Conservation (phyloP, 345 rosid genomes). For the Noccaea bulbosa region DNA sequence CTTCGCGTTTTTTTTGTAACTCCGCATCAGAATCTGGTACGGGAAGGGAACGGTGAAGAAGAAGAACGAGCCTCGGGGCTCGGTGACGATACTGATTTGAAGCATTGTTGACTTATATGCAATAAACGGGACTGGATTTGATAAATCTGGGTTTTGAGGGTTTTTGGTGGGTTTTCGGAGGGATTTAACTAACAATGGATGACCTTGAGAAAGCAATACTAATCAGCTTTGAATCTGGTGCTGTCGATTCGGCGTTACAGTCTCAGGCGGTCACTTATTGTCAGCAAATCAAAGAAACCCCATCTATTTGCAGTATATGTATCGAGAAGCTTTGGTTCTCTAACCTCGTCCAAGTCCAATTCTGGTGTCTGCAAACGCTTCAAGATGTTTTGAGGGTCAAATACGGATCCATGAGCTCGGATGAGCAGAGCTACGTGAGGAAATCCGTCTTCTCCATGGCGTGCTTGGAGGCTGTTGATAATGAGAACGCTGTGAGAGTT, state of each 20-base stretch:
- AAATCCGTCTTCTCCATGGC: slow-evolving; percentile 75
- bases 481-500: slow-evolving; percentile 53
- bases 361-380: slow-evolving; percentile 92
- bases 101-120: slow-evolving; percentile 34
- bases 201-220: slow-evolving; percentile 85
- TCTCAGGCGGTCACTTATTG: slow-evolving; percentile 64
- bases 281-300: slow-evolving; percentile 62
- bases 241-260: slow-evolving; percentile 58
- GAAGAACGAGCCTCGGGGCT: slow-evolving; percentile 9
- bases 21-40: slow-evolving; percentile 9
- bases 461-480: slow-evolving; percentile 59
- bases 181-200: slow-evolving; percentile 56
- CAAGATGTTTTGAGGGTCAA: slow-evolving; percentile 69
- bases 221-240: slow-evolving; percentile 74
- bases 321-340: slow-evolving; percentile 73
- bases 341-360: slow-evolving; percentile 74
- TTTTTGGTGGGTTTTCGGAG: slow-evolving; percentile 11
- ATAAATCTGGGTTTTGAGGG: slow-evolving; percentile 34
- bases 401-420: slow-evolving; percentile 57
- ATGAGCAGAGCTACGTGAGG: slow-evolving; percentile 65
- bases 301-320: slow-evolving; percentile 60
- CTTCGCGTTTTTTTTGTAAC: slow-evolving; percentile 3
- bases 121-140: slow-evolving; percentile 11
- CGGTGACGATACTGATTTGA: slow-evolving; percentile 8
- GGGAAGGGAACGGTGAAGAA: slow-evolving; percentile 24